Base-by-base conservation (phyloP, 768 basidiomycete species). In the Xerocomus spinulosus region DNA sequence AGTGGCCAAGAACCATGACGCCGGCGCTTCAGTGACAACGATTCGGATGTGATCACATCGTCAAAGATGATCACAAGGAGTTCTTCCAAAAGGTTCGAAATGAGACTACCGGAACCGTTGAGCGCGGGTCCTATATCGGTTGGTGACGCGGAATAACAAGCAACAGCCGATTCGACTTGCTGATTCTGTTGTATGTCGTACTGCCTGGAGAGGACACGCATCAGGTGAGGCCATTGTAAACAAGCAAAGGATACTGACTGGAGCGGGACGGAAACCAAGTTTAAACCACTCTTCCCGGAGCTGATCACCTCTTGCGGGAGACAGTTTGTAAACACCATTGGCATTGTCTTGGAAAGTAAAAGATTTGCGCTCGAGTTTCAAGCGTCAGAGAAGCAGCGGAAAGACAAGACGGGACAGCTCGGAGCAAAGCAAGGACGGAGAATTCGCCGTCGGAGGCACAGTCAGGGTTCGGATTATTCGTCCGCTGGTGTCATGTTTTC, bases 1-100 rank as follows among this genome's bases (percentile, higher is more conserved):
- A 47, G 5, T 23, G 46, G 38, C 39, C 39, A 37, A 5, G 46
- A 6, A 2, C 17, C n/a, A 26, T 29, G 51, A 12, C 41, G 18
- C 9, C 10, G 36, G 32, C 12, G 33, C 8, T 20, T 42, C 7
- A 34, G 44, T 23, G 50, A 39, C 2, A 33, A 43, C 5, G 46
- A 48, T 34, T 50, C 50, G 2, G 48, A 60, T 4, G 41, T 49
- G 35, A 60, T 33, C 24, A 61, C 50, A 9, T 52, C 48, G 25
- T 55, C 48, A 42, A 61, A 48, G 38, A 60, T 47, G n/a, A 60
- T 50, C 28, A 58, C 6, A 20, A 60, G 56, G n/a, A 60, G 39
- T 33, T 60, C 59, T 32, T 58, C 59, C 1, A 58, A 10, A 32
- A 60, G 48, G 9, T 6, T 17, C 10, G 37, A 44, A 32, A 57